phyloP scores from a whole-genome alignment of 108 stramenopile species.

The Skeletonema tropicum region DNA sequence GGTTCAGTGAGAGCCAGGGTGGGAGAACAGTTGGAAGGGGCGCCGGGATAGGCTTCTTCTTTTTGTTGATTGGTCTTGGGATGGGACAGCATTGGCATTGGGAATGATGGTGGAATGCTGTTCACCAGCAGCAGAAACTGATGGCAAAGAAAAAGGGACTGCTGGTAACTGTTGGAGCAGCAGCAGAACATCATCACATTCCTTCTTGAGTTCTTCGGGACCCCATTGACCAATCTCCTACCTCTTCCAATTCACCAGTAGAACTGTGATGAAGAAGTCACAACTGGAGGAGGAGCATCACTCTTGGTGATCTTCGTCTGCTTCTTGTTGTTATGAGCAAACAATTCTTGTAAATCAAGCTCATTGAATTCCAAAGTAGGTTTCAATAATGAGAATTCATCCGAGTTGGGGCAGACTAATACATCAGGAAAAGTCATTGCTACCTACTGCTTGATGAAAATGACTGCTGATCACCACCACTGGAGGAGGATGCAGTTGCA shows the following conservation, averaged over 20 bases:
- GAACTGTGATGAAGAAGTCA: slow-evolving; percentile 16
- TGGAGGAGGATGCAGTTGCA: no score
- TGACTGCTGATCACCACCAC: background rate
- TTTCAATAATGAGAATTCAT: slow-evolving; percentile 34
- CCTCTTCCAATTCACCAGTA: slow-evolving; percentile 46
- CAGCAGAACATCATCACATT: no score
- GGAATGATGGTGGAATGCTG: background rate
- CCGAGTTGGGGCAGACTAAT: slow-evolving; percentile 13
- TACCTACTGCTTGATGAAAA: background rate
- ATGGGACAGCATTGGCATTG: background rate
- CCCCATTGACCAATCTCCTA: slow-evolving; percentile 37
- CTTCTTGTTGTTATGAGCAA: slow-evolving; percentile 9
- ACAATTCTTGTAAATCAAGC: slow-evolving; percentile 36
- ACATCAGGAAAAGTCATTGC: slow-evolving; percentile 2
- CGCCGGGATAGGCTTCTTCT: background rate
- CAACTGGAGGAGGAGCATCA: background rate
- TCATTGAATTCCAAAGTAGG: slow-evolving; percentile 47
- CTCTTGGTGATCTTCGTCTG: background rate
- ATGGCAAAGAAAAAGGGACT: slow-evolving; percentile 6
- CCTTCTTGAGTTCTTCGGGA: background rate
- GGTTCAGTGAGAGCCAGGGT: slow-evolving; percentile 39
- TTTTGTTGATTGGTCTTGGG: background rate
- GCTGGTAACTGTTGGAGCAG: background rate
- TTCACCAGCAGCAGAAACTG: background rate
- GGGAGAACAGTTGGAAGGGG: slow-evolving; percentile 5